Conservation (phyloP, 768 basidiomycete species). For the Cystobasidium ongulense region DNA sequence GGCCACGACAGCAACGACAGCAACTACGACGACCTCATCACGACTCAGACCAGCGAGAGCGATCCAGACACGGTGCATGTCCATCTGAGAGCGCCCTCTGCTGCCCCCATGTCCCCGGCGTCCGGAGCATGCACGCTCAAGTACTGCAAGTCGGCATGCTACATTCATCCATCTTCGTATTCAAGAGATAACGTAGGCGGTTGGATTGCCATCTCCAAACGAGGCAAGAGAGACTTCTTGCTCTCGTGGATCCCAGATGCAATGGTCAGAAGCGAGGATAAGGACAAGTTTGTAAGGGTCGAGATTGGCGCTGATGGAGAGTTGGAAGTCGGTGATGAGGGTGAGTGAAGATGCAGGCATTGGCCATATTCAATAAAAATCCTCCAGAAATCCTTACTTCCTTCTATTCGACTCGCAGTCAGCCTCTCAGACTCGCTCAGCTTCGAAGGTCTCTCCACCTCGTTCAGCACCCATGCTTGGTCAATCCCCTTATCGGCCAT, state of each 20-base stretch:
- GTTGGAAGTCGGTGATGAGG: background rate
- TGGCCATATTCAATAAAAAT: slow-evolving; percentile 25
- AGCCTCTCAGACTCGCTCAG: slow-evolving; percentile 12
- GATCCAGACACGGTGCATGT: slow-evolving; percentile 12
- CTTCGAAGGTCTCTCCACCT: background rate
- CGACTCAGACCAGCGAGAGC: slow-evolving; percentile 25
- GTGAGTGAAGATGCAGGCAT: slow-evolving; percentile 27
- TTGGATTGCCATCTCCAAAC: slow-evolving; percentile 82
- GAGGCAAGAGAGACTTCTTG: slow-evolving; percentile 59
- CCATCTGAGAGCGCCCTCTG: background rate
- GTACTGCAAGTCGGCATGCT: slow-evolving; percentile 42
- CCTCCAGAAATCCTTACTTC: background rate
- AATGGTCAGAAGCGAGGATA: slow-evolving; percentile 69
- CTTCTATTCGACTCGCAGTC: background rate
- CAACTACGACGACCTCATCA: slow-evolving; percentile 5
- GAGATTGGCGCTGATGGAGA: slow-evolving; percentile 72
- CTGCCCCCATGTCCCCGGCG: background rate
- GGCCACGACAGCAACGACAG: background rate
- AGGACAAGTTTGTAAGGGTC: slow-evolving; percentile 51
- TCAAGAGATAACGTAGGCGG: slow-evolving; percentile 88
- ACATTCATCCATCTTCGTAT: slow-evolving; percentile 88
- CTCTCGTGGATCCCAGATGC: slow-evolving; percentile 91
- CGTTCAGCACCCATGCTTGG: slow-evolving; percentile 48
- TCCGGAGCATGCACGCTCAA: background rate
- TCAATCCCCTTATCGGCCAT: slow-evolving; percentile 75